Evolutionary conservation across 768 basidiomycete species (phyloP).

Genomic region (Tricholoma matsutake): DNA sequence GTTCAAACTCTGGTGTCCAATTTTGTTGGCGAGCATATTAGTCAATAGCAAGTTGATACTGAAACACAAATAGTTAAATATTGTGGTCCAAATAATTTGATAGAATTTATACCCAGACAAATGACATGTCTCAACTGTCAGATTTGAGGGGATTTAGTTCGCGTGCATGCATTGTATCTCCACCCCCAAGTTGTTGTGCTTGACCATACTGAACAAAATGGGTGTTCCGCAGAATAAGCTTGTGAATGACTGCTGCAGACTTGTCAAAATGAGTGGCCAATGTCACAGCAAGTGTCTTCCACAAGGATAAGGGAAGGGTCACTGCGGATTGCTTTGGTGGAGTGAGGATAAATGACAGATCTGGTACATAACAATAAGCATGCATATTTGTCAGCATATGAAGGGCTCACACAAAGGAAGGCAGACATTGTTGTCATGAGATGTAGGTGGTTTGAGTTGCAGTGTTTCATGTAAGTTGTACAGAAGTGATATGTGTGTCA

Average conservation of each 20-base stretch:
- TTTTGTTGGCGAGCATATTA: constrained; percentile 13
- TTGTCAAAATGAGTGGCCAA: neutral
- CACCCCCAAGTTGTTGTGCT: constrained; percentile 22
- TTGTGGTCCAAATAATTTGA: neutral
- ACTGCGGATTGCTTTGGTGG: neutral
- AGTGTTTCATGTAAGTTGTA: constrained; percentile 24
- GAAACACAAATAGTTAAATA: no score
- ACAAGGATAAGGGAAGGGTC: neutral
- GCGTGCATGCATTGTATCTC: constrained; percentile 26
- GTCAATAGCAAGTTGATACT: constrained; percentile 31
- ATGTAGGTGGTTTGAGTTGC: no score
- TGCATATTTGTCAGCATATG: no score
- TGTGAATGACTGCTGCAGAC: neutral
- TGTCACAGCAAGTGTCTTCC: neutral
- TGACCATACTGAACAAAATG: constrained; percentile 23
- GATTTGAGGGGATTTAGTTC: constrained; percentile 4
- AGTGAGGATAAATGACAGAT: neutral
- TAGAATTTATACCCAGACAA: constrained; percentile 26
- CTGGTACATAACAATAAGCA: no score
- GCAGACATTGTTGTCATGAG: no score
- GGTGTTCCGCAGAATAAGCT: neutral
- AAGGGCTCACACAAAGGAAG: no score
- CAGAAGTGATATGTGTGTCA: constrained; percentile 26
- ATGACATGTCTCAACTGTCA: constrained; percentile 28
- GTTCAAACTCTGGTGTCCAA: constrained; percentile 9